Evolutionary conservation across 257 asterid species (phyloP), one percentile per base, ranked within the genome.

Genomic region (Primulina huaijiensis): DNA sequence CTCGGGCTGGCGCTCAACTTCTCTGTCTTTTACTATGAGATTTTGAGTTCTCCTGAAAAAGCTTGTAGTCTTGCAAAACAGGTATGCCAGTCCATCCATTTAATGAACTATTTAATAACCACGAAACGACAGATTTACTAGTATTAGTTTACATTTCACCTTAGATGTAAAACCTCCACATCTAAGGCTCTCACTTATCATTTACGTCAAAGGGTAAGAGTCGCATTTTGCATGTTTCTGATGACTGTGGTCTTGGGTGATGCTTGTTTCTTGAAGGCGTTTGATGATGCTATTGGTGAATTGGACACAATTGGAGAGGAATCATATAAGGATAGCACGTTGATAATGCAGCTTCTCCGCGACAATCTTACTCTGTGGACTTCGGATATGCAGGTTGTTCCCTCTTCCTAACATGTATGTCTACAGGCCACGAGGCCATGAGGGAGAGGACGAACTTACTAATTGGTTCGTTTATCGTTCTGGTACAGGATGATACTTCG

Each of bases 1-100:
- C 94, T 89, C 73, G 96, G 94, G 29, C 77, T 86, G 72, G 89
- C 96, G 6, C 78, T 86, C 68, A 89, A 86, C 80, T 89, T 87
- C 66, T 89, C 93, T 31, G 95, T 89, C 72, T 89, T 87, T 82
- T 82, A 84, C 89, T 85, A 87, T 40, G 95, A 87, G 88, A 89
- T 89, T 73, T 73, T 85, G 82, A 87, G 84, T 75, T 89, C 96
- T 19, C 95, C 96, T 1, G 92, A 87, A 64, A 83, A 43, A 43
- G 53, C 53, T 43, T 12, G 53, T 43, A 43, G 2, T 43, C 53
- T 43, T 4, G 53, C 53, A 11, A 43, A 43, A 14, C n/a, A 43
- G 53, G 53, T 43, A 10, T 38, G 16, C 50, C 40, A 35, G 50
- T 10, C 2, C 50, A 38, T 38, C 16, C 50, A 38, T 43, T 43